These are phyloP conservation scores for Phytophthora tubulina DNA, from an alignment of 352 stramenopile species.

Conservation along the genomic window DNA sequence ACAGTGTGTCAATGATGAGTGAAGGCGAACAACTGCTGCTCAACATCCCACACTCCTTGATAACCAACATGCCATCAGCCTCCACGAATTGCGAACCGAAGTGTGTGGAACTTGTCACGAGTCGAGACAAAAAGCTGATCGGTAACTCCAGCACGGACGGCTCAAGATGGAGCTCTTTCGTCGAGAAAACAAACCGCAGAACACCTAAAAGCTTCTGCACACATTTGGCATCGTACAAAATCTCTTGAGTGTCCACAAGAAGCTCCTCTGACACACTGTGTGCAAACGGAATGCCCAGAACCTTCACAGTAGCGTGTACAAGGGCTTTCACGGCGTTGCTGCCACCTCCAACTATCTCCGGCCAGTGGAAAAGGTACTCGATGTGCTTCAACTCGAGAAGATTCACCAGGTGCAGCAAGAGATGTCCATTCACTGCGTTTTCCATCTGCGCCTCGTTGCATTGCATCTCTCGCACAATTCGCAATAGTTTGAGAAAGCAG, in stretches of 20 bases:
- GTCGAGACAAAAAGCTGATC: constrained; percentile 84
- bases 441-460: constrained; percentile 55
- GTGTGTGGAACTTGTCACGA: constrained; percentile 87
- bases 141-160: constrained; percentile 70
- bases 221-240: constrained; percentile 76
- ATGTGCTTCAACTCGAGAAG: constrained; percentile 72
- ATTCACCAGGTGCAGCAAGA: constrained; percentile 69
- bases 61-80: constrained; percentile 68
- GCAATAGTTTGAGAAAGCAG: constrained; percentile 85
- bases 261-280: constrained; percentile 72
- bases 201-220: constrained; percentile 73
- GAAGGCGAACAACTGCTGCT: constrained; percentile 52
- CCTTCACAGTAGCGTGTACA: constrained; percentile 86
- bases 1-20: constrained; percentile 81
- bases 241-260: constrained; percentile 72
- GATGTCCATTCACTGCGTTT: constrained; percentile 58
- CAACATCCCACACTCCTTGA: constrained; percentile 79
- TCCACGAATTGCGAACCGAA: constrained; percentile 85
- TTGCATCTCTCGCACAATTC: constrained; percentile 77
- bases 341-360: constrained; percentile 80
- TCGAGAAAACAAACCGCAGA: constrained; percentile 71
- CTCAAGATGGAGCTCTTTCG: constrained; percentile 62
- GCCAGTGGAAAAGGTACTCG: constrained; percentile 74
- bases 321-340: constrained; percentile 84
- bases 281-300: constrained; percentile 84